A percentile compares a stretch with the other conserved stretches of the same genome.
These are phyloP conservation scores for Ophiostoma triangulosporum DNA, from an alignment of 2,329 filamentous ascomycete species.

Conservation along the genomic window DNA sequence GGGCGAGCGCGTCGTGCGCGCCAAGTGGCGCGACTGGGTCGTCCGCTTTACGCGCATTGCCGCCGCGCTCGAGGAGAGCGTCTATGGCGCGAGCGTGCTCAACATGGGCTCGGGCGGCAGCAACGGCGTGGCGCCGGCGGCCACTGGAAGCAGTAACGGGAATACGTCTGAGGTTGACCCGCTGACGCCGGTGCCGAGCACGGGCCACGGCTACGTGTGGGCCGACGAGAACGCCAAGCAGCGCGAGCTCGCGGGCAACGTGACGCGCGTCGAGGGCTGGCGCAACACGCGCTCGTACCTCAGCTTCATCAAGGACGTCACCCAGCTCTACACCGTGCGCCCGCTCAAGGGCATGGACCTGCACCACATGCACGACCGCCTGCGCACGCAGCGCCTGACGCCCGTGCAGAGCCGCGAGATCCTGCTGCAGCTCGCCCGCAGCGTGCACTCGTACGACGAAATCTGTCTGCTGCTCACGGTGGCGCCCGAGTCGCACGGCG, in stretches of 20 bases:
- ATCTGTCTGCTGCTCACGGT: slow-evolving; percentile 74
- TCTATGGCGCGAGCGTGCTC: slow-evolving; percentile 84
- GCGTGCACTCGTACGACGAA: slow-evolving; percentile 68
- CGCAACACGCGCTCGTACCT: slow-evolving; percentile 91
- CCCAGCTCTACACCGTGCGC: slow-evolving; percentile 47
- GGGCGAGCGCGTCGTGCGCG: slow-evolving; percentile 77
- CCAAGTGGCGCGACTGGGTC: slow-evolving; percentile 93
- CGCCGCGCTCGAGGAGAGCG: slow-evolving; percentile 86
- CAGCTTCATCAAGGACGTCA: slow-evolving; percentile 76
- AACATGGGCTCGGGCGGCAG: slow-evolving; percentile 43
- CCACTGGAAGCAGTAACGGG: neutral
- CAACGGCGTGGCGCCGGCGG: neutral
- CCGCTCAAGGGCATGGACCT: slow-evolving; percentile 74
- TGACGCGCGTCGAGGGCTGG: slow-evolving; percentile 92
- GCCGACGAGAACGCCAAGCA: slow-evolving; percentile 66
- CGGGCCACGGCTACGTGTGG: slow-evolving; percentile 92
- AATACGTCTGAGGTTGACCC: slow-evolving; percentile 44
- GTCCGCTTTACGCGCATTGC: slow-evolving; percentile 84
- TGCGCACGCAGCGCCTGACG: slow-evolving; percentile 68
- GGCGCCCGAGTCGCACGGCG: slow-evolving; percentile 72
- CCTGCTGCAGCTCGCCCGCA: slow-evolving; percentile 65
- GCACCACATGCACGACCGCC: slow-evolving; percentile 81
- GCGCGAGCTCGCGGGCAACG: slow-evolving; percentile 80
- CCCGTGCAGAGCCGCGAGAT: slow-evolving; percentile 68
- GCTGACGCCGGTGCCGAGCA: slow-evolving; percentile 1